Evolutionary conservation across 225 moss, liverwort and hornwort genomes (phyloP).

Genomic region (Pseudoscleropodium purum): DNA sequence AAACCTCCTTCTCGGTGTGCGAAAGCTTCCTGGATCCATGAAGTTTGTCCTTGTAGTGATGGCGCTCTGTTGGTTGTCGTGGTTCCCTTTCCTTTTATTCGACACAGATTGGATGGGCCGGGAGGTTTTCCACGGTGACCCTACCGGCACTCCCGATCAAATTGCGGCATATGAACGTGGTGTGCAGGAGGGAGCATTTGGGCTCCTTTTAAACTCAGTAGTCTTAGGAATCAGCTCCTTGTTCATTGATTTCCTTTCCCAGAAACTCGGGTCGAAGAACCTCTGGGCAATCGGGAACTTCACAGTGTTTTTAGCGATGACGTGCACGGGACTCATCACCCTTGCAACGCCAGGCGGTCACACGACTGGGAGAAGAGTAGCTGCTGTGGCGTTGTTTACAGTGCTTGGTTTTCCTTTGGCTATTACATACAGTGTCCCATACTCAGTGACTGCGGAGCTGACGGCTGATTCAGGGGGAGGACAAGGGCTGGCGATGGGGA

Average conservation of each 20-base stretch:
- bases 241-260: conserved; percentile 53
- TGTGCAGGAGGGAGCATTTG: conserved; percentile 73
- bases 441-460: conserved; percentile 66
- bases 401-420: conserved; percentile 80
- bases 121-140: conserved; percentile 73
- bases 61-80: conserved; percentile 85
- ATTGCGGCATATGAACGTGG: conserved; percentile 38
- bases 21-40: conserved; percentile 68
- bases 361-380: conserved; percentile 35
- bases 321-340: conserved; percentile 44
- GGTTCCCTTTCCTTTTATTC: conserved; percentile 88
- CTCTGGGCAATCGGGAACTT: conserved; percentile 79
- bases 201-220: conserved; percentile 80
- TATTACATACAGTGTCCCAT: conserved; percentile 79
- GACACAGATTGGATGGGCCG: conserved; percentile 98
- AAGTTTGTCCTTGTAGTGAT: conserved; percentile 60
- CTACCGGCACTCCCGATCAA: conserved; percentile 13
- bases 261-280: conserved; percentile 63
- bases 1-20: conserved; percentile 62
- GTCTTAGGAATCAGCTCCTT: conserved; percentile 68
- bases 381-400: conserved; percentile 63
- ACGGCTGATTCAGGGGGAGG: conserved; percentile 88
- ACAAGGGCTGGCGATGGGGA: conserved; percentile 88
- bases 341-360: not conserved
- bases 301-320: conserved; percentile 65